A percentile compares a stretch with the other conserved stretches of the same genome.
Evolutionary conservation across 139 green algal species (phyloP).

Genomic region (Nannochloris sp.): DNA sequence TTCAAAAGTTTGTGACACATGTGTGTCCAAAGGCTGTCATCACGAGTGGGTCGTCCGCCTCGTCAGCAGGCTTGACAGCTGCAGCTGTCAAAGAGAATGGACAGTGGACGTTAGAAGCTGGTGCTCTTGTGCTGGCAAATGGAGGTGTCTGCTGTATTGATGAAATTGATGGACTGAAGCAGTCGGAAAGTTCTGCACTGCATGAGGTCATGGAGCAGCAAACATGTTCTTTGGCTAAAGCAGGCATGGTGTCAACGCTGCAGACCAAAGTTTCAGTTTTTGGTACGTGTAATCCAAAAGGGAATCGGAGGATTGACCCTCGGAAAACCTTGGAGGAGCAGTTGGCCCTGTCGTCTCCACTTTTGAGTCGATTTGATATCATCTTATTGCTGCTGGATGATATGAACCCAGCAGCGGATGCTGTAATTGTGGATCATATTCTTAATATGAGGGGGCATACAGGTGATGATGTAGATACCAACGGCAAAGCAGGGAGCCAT

Average conservation of each 20-base stretch:
- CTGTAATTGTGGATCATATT: constrained; percentile 59
- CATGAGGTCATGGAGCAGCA: constrained; percentile 97
- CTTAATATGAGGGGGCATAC: constrained; percentile 24
- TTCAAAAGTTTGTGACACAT: constrained; percentile 68
- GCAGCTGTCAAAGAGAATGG: constrained; percentile 65
- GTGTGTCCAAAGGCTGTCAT: constrained; percentile 59
- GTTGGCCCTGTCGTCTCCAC: constrained; percentile 29
- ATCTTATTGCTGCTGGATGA: constrained; percentile 69
- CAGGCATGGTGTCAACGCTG: constrained; percentile 81
- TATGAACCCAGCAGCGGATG: constrained; percentile 54
- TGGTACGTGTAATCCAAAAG: constrained; percentile 28
- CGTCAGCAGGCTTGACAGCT: constrained; percentile 69
- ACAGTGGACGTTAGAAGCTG: constrained; percentile 80
- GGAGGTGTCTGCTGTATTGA: constrained; percentile 86
- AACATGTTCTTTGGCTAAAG: constrained; percentile 83
- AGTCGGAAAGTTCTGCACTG: constrained; percentile 66
- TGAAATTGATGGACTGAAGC: constrained; percentile 72
- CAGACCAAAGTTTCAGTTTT: constrained; percentile 60
- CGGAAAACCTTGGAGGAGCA: constrained; percentile 10
- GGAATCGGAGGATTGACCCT: constrained; percentile 27
- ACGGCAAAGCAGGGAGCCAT: neutral
- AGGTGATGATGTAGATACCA: constrained; percentile 3
- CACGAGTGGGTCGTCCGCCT: constrained; percentile 61
- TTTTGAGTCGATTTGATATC: constrained; percentile 86
- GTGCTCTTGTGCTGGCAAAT: constrained; percentile 70